A percentile compares a stretch with the other conserved stretches of the same genome.
These are phyloP conservation scores for Hymenoscyphus occultus DNA, from an alignment of 2,329 filamentous ascomycete genomes.

Conservation along the genomic window DNA sequence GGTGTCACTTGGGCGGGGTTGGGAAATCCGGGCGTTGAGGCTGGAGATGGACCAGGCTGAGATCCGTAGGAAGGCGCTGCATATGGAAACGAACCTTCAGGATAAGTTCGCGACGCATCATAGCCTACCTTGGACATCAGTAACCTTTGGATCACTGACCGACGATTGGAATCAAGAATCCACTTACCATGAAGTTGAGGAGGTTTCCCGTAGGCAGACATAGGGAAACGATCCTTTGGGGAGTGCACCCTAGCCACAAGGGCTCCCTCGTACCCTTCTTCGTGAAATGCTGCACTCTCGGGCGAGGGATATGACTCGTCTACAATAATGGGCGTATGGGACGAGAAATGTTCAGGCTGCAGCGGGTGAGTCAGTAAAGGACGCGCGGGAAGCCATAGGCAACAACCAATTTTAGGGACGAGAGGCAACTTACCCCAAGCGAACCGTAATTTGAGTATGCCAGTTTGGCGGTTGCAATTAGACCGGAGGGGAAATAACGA, in stretches of 20 bases:
- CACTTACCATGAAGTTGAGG: slow-evolving; percentile 79
- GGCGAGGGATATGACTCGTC: slow-evolving; percentile 38
- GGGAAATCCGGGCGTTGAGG: slow-evolving; percentile 29
- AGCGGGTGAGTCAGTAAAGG: slow-evolving; percentile 24
- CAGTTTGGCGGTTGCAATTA: slow-evolving; percentile 35
- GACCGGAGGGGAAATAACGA: slow-evolving; percentile 7
- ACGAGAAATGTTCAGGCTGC: slow-evolving; percentile 33
- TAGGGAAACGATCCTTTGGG: slow-evolving; percentile 52
- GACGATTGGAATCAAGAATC: background rate
- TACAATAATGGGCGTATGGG: slow-evolving; percentile 35
- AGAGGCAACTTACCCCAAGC: slow-evolving; percentile 34
- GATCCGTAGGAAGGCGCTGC: slow-evolving; percentile 45
- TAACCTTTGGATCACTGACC: background rate
- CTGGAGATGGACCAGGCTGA: slow-evolving; percentile 45
- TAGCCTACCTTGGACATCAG: slow-evolving; percentile 28
- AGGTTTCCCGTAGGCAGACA: slow-evolving; percentile 80
- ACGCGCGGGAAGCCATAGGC: background rate
- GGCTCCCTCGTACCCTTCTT: slow-evolving; percentile 38
- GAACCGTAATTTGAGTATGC: slow-evolving; percentile 36
- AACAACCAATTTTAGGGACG: slow-evolving; percentile 6
- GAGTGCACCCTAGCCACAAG: slow-evolving; percentile 36
- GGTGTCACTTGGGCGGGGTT: slow-evolving; percentile 31
- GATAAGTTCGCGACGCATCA: slow-evolving; percentile 32
- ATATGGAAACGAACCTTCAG: slow-evolving; percentile 46
- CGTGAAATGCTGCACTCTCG: slow-evolving; percentile 37